These are phyloP conservation scores for Apophysomyces elegans DNA, from an alignment of 371 early-diverging fungal genomes.

Conservation along the genomic window DNA sequence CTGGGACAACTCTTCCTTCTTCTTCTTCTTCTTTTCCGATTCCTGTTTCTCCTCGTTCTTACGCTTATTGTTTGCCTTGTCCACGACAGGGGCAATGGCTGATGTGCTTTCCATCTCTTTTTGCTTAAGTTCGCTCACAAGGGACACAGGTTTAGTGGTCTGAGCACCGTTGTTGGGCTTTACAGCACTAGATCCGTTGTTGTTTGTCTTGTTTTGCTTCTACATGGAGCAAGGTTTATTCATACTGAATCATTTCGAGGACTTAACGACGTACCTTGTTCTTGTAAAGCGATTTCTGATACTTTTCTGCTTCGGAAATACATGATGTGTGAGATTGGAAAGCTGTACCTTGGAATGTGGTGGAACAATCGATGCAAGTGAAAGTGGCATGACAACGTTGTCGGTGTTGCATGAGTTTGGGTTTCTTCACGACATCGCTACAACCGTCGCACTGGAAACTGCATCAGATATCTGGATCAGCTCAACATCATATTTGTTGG, in stretches of 20 bases:
- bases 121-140: conserved; percentile 63
- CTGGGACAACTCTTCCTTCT: conserved; percentile 20
- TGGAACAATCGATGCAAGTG: conserved; percentile 90
- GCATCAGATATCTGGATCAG: neutral
- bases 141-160: conserved; percentile 47
- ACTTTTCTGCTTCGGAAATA: conserved; percentile 92
- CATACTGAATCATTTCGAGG: conserved; percentile 15
- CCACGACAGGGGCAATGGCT: neutral
- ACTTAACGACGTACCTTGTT: conserved; percentile 45
- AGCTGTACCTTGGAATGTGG: conserved; percentile 78
- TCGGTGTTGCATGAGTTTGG: conserved; percentile 84
- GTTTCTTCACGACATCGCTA: conserved; percentile 91
- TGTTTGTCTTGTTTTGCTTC: conserved; percentile 35
- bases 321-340: conserved; percentile 86
- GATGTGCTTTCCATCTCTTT: conserved; percentile 32
- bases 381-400: conserved; percentile 86
- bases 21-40: conserved; percentile 19
- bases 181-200: conserved; percentile 19
- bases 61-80: conserved; percentile 19
- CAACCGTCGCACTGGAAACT: conserved; percentile 87
- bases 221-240: conserved; percentile 28
- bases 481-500: neutral
- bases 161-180: conserved; percentile 7
- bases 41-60: conserved; percentile 33
- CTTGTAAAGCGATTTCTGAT: conserved; percentile 71